phyloP scores from a whole-genome alignment of 108 stramenopile species.

The Pseudonitzschia delicatissima region DNA sequence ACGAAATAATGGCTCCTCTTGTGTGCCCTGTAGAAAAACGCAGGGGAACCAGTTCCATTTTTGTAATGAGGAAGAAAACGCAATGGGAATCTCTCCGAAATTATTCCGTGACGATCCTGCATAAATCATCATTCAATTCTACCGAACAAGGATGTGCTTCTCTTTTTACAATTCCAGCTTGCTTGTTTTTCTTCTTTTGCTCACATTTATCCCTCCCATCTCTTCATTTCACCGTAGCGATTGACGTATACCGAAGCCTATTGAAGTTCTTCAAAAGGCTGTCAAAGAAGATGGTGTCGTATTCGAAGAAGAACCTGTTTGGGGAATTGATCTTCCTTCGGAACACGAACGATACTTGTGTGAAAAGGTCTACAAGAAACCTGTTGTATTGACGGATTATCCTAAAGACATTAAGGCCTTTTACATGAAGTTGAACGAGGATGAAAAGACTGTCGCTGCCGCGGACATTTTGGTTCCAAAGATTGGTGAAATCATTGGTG shows the following conservation, averaged over 20 bases:
- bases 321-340: constrained; percentile 83
- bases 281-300: constrained; percentile 56
- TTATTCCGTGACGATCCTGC: constrained; percentile 43
- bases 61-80: constrained; percentile 54
- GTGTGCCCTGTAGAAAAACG: no score
- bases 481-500: constrained; percentile 92
- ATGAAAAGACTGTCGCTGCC: constrained; percentile 87
- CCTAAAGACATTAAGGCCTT: constrained; percentile 94
- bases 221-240: constrained; percentile 27
- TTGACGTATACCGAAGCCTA: constrained; percentile 85
- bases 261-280: constrained; percentile 60
- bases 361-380: constrained; percentile 78
- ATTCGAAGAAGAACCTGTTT: constrained; percentile 62
- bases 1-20: no score
- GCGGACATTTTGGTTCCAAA: constrained; percentile 91
- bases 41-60: background rate
- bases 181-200: background rate
- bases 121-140: constrained; percentile 15
- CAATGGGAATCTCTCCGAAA: constrained; percentile 75
- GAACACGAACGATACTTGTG: constrained; percentile 94
- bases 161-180: constrained; percentile 1
- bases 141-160: constrained; percentile 8
- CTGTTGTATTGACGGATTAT: constrained; percentile 90
- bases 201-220: background rate
- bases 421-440: constrained; percentile 92